phyloP scores from a whole-genome alignment of 805 yeast species.

The Cyberlindnera xishuangbannaensis region DNA sequence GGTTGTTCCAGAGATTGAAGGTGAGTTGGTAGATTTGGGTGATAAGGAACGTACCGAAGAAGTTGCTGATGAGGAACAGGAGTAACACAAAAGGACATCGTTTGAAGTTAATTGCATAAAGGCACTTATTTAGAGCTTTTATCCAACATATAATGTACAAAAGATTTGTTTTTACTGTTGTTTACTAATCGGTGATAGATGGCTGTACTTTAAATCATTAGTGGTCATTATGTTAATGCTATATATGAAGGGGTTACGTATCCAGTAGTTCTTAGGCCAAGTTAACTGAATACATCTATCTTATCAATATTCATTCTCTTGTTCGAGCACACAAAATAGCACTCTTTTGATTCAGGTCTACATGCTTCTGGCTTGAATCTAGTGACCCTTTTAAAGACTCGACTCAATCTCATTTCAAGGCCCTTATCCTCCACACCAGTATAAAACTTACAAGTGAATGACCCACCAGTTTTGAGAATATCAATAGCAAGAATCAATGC shows the following conservation, averaged over 20 bases:
- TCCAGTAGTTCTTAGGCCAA: too few relatives aligned
- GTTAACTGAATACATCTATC: slow-evolving; percentile 34
- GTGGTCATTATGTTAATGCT: not conserved
- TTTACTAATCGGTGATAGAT: too few relatives aligned
- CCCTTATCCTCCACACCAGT: slow-evolving; percentile 73
- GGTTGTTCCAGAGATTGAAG: slow-evolving; percentile 30
- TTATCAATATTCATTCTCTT: slow-evolving; percentile 40
- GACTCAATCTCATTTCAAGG: slow-evolving; percentile 53
- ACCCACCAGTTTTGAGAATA: slow-evolving; percentile 64
- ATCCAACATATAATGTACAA: too few relatives aligned
- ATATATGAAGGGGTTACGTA: too few relatives aligned
- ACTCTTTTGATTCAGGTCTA: slow-evolving; percentile 73
- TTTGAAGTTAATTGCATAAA: too few relatives aligned
- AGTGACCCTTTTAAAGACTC: slow-evolving; percentile 55
- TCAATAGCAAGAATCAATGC: slow-evolving; percentile 73
- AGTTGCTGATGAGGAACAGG: slow-evolving; percentile 6
- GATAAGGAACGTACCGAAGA: slow-evolving; percentile 23
- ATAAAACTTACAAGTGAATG: slow-evolving; percentile 75
- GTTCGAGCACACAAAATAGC: slow-evolving; percentile 67
- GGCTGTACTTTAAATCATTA: too few relatives aligned
- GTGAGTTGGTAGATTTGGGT: slow-evolving; percentile 37
- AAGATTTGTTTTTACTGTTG: too few relatives aligned
- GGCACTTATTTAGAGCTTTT: too few relatives aligned
- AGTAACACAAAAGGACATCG: too few relatives aligned
- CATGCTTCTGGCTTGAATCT: slow-evolving; percentile 80